Evolutionary conservation across 2,329 filamentous ascomycete species (phyloP), one percentile per base, ranked within the genome.

Genomic region (Colletotrichum sp.): DNA sequence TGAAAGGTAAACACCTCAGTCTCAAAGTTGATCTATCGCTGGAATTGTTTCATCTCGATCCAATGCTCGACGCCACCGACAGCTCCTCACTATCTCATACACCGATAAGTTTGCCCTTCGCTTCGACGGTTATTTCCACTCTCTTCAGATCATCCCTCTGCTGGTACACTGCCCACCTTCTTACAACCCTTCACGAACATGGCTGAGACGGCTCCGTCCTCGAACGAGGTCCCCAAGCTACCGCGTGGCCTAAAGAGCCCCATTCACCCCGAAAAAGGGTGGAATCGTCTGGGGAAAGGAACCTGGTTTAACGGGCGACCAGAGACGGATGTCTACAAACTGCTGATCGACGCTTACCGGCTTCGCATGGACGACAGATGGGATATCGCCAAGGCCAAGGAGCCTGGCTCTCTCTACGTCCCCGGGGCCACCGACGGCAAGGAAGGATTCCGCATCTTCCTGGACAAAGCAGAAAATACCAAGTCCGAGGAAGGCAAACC

Each of bases 271-370:
- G 88, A 74, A 82, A 82, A 2, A 80, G 80, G 15, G 83, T 90
- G 3, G 67, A 82, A 2, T 80, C 81, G 4, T 38, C 16, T 38
- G 2, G 36, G 15, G 4, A 38, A 38, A 38, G 80, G 81, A 34
- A 87, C 81, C 3, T 90, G 84, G 80, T 84, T 90, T 5, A 84
- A 89, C 68, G 79, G 81, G 72, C 86, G 86, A 13, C 81, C 86
- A 2, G 82, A 88, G 73, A 80, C 80, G 16, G 87, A 89, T 43
- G 84, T 87, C 6, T 90, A 86, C 79, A 79, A 81, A 24, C 77
- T 89, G 1, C 84, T 90, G 8, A 84, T 90, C 71, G 88, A 90
- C 74, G 76, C 83, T 2, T 89, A 89, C 78, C 86, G 87, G 34
- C 77, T 90, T 18, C 85, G 84, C 8, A 72, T 84, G n/a, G 82